These are phyloP conservation scores for Apiotrichum mycotoxinovorans DNA, from an alignment of 1,284 basidiomycete genomes.

Conservation along the genomic window DNA sequence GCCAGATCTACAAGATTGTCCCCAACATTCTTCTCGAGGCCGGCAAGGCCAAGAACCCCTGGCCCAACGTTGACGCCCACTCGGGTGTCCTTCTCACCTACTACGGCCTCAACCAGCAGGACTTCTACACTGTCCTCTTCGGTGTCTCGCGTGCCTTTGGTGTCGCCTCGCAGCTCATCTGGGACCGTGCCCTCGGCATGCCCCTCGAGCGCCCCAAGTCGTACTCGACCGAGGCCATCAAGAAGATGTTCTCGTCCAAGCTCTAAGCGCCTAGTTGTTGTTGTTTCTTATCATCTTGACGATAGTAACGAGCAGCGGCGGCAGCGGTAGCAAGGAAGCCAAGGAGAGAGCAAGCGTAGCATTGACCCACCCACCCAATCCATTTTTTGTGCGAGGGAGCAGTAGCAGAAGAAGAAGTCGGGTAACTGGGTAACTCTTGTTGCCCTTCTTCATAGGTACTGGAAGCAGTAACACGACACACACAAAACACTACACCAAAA, in stretches of 20 bases:
- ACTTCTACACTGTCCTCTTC: conserved; percentile 95
- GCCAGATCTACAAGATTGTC: conserved; percentile 87
- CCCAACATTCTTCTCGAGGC: conserved; percentile 89
- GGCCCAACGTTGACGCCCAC: conserved; percentile 90
- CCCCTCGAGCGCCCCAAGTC: conserved; percentile 53
- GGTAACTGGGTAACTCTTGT: neutral
- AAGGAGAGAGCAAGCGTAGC: neutral
- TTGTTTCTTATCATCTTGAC: neutral
- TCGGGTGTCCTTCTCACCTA: conserved; percentile 90
- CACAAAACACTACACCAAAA: neutral
- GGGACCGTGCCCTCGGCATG: conserved; percentile 88
- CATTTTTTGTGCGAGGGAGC: no score
- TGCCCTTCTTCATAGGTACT: neutral
- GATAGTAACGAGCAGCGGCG: neutral
- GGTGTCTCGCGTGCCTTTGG: conserved; percentile 92
- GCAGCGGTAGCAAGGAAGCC: neutral
- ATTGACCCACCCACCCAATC: no score
- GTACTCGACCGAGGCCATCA: conserved; percentile 51
- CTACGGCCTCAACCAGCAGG: conserved; percentile 72
- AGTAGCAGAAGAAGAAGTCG: no score
- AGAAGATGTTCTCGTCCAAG: conserved; percentile 49
- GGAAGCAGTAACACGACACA: neutral
- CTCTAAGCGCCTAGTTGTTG: neutral
- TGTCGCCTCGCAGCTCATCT: conserved; percentile 83
- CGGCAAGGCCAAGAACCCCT: conserved; percentile 81